Evolutionary conservation across 768 basidiomycete species (phyloP), one percentile per base, ranked within the genome.

Genomic region (Auriscalpium orientale): DNA sequence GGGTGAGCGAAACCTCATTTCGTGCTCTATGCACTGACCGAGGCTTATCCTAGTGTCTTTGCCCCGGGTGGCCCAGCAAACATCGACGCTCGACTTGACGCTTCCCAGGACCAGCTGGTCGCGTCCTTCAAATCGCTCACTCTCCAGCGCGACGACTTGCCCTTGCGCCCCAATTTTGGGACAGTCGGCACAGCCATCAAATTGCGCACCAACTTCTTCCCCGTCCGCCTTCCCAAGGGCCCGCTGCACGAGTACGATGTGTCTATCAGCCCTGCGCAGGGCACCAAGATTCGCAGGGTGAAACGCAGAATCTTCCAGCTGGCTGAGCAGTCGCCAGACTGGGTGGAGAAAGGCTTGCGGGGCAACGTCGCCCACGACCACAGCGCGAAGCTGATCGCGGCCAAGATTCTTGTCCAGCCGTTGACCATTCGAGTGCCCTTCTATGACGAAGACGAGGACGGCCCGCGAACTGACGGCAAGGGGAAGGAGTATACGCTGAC

Each of bases 181-280:
- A 74, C 68, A 15, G 64, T 60, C 3, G 79, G 79, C 22, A 69
- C 20, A 15, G 59, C 66, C 44, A 73, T 81, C 67, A 77, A 73
- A 54, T 70, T 82, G 43, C 76, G 79, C 20, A 66, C 79, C 2
- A 81, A 81, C 53, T 80, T 80, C 68, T 81, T 82, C 62, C 72
- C 79, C 9, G 65, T 82, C 20, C 66, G 65, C 15, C 68, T 79
- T 16, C 78, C 79, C 7, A 76, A 74, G 55, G 73, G 72, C 7
- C 74, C 76, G 1, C 46, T 82, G 21, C 71, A 71, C 58, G 79
- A 81, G 55, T 81, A 81, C 55, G 76, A 76, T 49, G 71, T 79
- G 35, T 59, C 67, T n/a, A 72, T 78, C 20, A 62, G 68, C 0
- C 79, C 78, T 40, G 56, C 46, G 4, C 63, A 68, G 2, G 70